phyloP scores from a whole-genome alignment of 2,329 filamentous ascomycete genomes.

The Trichoderma guizhouense region DNA sequence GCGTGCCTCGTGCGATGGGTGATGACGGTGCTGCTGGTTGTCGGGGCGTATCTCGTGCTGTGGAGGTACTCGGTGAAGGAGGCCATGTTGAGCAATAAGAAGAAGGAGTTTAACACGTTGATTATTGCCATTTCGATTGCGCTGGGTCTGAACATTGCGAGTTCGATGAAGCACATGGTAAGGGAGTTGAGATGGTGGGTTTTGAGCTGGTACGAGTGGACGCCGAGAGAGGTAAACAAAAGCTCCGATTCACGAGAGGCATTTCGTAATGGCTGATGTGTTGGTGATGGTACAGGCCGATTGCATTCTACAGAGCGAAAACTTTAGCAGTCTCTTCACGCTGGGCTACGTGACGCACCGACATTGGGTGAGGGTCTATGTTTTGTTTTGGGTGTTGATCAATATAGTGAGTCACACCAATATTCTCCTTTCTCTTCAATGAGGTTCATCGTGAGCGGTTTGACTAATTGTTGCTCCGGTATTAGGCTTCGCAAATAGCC shows the following conservation, averaged over 20 bases:
- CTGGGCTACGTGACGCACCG: slow-evolving; percentile 23
- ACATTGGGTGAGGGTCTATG: slow-evolving; percentile 22
- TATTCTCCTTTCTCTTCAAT: not conserved
- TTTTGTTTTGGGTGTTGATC: slow-evolving; percentile 23
- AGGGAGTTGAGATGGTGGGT: slow-evolving; percentile 46
- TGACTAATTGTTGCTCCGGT: not conserved
- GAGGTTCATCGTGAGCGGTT: not conserved
- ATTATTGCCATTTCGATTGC: slow-evolving; percentile 43
- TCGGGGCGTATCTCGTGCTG: slow-evolving; percentile 30
- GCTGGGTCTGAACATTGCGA: slow-evolving; percentile 41
- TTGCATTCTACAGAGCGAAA: slow-evolving; percentile 25
- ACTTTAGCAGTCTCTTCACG: slow-evolving; percentile 24
- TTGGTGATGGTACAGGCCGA: slow-evolving; percentile 20
- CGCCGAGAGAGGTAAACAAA: slow-evolving; percentile 38
- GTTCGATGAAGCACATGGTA: slow-evolving; percentile 42
- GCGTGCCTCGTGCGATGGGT: slow-evolving; percentile 27
- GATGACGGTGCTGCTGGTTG: slow-evolving; percentile 29
- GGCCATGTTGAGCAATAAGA: slow-evolving; percentile 33
- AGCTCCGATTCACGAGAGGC: not conserved
- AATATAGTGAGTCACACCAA: slow-evolving; percentile 22
- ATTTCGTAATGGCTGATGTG: not conserved
- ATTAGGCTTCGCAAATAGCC: slow-evolving; percentile 41
- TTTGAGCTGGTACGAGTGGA: slow-evolving; percentile 36
- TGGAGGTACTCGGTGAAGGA: slow-evolving; percentile 27
- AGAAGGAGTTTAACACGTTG: slow-evolving; percentile 42